phyloP scores from a whole-genome alignment of 805 yeast species.

The Saccharomycopsis babjevae region DNA sequence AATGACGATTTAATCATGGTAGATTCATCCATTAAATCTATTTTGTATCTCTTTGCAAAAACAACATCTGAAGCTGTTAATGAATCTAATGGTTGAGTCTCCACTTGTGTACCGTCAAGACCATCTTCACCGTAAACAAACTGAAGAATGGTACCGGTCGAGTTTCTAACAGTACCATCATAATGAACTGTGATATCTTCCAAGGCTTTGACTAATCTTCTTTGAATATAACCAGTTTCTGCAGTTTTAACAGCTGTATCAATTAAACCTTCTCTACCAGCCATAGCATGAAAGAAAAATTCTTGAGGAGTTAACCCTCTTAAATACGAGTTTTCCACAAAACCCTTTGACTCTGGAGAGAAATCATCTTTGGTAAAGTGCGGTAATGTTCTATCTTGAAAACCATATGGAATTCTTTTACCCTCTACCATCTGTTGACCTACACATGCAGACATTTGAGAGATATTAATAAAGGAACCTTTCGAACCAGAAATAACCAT shows the following conservation, averaged over 20 bases:
- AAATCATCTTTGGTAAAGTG: conserved; percentile 98
- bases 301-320: conserved; percentile 98
- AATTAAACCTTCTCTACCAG: conserved; percentile 99
- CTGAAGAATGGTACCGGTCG: conserved; percentile 92
- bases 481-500: conserved; percentile 99
- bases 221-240: conserved; percentile 96
- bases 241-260: conserved; percentile 99
- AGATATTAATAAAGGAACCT: conserved; percentile 97
- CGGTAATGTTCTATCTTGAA: conserved; percentile 91
- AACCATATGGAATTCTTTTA: conserved; percentile 97
- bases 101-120: conserved; percentile 95
- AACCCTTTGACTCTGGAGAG: conserved; percentile 97
- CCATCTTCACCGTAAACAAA: conserved; percentile 99
- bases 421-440: conserved; percentile 99
- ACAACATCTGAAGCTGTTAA: conserved; percentile 84
- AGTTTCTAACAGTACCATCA: conserved; percentile 96
- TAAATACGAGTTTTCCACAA: conserved; percentile 91
- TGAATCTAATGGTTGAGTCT: conserved; percentile 89
- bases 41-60: conserved; percentile 75
- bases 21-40: conserved; percentile 72
- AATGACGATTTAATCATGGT: conserved; percentile 56
- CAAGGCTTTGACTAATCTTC: conserved; percentile 92
- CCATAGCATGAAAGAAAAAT: conserved; percentile 99
- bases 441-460: conserved; percentile 99
- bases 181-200: conserved; percentile 97